A percentile compares a stretch with the other conserved stretches of the same genome.
These are phyloP conservation scores for Ceratocystis colombiana DNA, from an alignment of 2,329 filamentous ascomycete species.

Conservation along the genomic window DNA sequence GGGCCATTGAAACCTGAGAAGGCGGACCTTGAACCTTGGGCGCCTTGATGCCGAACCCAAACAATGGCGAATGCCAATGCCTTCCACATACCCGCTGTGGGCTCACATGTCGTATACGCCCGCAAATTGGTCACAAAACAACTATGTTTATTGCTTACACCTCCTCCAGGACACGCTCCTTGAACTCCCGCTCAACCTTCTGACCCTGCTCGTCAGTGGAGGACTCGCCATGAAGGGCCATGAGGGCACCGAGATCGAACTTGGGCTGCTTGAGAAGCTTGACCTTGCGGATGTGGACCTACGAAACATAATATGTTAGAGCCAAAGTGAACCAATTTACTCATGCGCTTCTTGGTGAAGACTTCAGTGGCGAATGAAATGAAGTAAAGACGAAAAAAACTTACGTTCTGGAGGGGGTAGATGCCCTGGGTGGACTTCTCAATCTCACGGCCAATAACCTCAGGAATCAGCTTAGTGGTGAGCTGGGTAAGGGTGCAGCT, in stretches of 20 bases:
- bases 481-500: constrained; percentile 93
- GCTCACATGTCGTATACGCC: constrained; percentile 24
- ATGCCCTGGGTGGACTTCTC: constrained; percentile 99
- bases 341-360: neutral
- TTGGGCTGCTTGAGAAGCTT: constrained; percentile 98
- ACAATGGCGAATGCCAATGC: constrained; percentile 23
- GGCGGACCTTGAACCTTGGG: constrained; percentile 15
- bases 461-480: constrained; percentile 96
- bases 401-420: constrained; percentile 97
- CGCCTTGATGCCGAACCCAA: constrained; percentile 24
- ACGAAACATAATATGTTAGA: constrained; percentile 32
- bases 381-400: constrained; percentile 31
- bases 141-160: constrained; percentile 54
- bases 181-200: constrained; percentile 99
- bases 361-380: neutral
- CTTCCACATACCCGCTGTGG: constrained; percentile 24
- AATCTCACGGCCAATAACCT: constrained; percentile 98
- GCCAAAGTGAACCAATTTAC: neutral
- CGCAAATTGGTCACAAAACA: constrained; percentile 26
- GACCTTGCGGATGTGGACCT: constrained; percentile 99
- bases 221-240: constrained; percentile 96
- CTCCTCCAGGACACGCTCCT: constrained; percentile 88
- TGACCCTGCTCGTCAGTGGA: constrained; percentile 91
- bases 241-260: constrained; percentile 94
- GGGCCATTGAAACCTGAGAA: constrained; percentile 24